phyloP scores from a whole-genome alignment of 192 early-diverging fungal species.

The Coemansia sp. region DNA sequence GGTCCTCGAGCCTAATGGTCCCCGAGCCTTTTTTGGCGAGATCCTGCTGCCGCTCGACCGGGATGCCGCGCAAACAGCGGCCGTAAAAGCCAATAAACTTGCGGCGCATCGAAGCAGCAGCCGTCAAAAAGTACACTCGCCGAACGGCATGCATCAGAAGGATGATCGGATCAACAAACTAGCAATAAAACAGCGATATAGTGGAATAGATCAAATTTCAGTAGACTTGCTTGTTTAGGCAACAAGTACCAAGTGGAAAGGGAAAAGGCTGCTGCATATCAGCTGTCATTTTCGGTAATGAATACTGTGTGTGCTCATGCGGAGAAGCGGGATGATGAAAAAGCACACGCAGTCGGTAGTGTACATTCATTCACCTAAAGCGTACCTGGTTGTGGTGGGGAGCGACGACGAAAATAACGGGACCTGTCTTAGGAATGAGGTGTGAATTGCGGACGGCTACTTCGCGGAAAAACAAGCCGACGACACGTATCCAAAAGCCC shows the following conservation, averaged over 20 bases:
- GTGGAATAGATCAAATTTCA: conserved; percentile 36
- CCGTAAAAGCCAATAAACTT: conserved; percentile 81
- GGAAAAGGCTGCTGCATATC: conserved; percentile 5
- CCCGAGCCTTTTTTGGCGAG: conserved; percentile 71
- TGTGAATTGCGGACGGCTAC: conserved; percentile 79
- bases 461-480: conserved; percentile 87
- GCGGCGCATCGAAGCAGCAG: conserved; percentile 86
- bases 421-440: conserved; percentile 78
- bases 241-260: neutral
- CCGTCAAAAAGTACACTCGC: conserved; percentile 72
- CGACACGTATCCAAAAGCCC: conserved; percentile 62
- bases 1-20: conserved; percentile 62
- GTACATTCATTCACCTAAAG: no score
- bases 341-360: no score
- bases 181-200: conserved; percentile 34
- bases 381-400: conserved; percentile 71
- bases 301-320: no score
- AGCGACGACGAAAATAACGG: conserved; percentile 90
- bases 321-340: no score
- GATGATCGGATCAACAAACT: conserved; percentile 93
- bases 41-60: conserved; percentile 93
- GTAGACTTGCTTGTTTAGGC: no score
- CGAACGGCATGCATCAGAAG: conserved; percentile 78
- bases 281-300: neutral
- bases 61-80: conserved; percentile 73